Evolutionary conservation across 495 filamentous ascomycete genomes (phyloP), one percentile per base, ranked within the genome.

Genomic region (Penicillium flavigenum): DNA sequence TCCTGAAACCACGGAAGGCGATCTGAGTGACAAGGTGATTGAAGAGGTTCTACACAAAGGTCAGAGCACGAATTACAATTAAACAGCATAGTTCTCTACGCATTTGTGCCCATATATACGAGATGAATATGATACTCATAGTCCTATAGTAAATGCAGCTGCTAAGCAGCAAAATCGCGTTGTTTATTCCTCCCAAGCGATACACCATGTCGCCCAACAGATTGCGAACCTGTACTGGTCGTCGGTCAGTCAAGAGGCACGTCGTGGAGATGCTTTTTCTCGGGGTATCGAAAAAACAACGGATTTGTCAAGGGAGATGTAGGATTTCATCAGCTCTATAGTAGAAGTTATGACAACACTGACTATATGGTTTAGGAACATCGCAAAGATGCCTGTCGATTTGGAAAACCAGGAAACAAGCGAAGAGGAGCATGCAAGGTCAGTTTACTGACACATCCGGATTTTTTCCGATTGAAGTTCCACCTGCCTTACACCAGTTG

Each of bases 161-260:
- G 74, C 91, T 38, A 83, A 81, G 52, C 86, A 88, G 58, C 91
- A 95, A 69, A 80, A 81, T 57, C 85, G 83, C 31, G 76, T 86
- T 34, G 86, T 84, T 16, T 92, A 93, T 72, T 82, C 86, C 12
- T 82, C 86, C 0, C 88, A 92, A 62, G 84, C 88, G 0, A 83
- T 86, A 54, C 83, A 89, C 36, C 88, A 92, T 73, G 82, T 95
- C 41, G 90, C 89, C 22, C 87, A 91, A 70, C 90, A 95, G 76
- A 86, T 95, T 43, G 85, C 92, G 62, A 74, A 72, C 50, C 71
- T 92, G 50, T 94, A 93, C 65, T 85, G 84, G 80, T 61, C 72
- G 24, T 64, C 75, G 0, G 75, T 77, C 31, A 79, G 58, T 10
- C 68, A 73, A 65, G 79, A 81, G 39, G 72, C 69, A 2, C 77